phyloP scores from a whole-genome alignment of 257 asterid species.

The Anisodus tanguticus region DNA sequence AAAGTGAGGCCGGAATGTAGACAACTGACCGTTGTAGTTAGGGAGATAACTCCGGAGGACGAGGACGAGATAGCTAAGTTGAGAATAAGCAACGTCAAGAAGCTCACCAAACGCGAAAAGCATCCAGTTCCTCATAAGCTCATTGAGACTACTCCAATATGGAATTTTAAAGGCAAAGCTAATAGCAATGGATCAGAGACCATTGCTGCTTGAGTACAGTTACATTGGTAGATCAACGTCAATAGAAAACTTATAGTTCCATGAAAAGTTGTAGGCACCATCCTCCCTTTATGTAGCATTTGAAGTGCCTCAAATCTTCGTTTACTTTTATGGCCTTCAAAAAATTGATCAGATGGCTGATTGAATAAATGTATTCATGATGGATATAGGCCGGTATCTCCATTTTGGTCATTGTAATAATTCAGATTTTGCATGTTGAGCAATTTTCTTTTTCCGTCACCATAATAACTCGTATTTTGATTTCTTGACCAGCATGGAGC shows the following conservation, averaged over 20 bases:
- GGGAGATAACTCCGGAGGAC: slow-evolving; percentile 64
- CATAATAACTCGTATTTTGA: background rate
- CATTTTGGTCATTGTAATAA: background rate
- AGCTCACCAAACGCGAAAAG: slow-evolving; percentile 68
- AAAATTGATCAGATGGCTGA: background rate
- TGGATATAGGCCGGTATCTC: background rate
- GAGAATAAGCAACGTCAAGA: slow-evolving; percentile 49
- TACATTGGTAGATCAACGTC: background rate
- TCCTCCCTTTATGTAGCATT: background rate
- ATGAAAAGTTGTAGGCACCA: background rate
- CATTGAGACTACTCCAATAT: slow-evolving; percentile 81
- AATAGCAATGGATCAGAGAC: slow-evolving; percentile 38
- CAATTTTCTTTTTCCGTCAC: background rate
- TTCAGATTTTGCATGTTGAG: background rate
- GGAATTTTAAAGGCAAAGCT: slow-evolving; percentile 72
- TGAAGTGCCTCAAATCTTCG: background rate
- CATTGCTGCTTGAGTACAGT: slow-evolving; percentile 40
- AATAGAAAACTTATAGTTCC: background rate
- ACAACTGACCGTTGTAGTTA: slow-evolving; percentile 67
- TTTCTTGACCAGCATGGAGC: too few species aligned
- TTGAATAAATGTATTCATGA: background rate
- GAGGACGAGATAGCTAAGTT: slow-evolving; percentile 35
- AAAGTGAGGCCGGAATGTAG: slow-evolving; percentile 75
- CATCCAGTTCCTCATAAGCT: slow-evolving; percentile 84
- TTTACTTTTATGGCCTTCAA: background rate